These are phyloP conservation scores for Clitoria ternatea DNA, from an alignment of 306 rosid genomes.

Conservation along the genomic window DNA sequence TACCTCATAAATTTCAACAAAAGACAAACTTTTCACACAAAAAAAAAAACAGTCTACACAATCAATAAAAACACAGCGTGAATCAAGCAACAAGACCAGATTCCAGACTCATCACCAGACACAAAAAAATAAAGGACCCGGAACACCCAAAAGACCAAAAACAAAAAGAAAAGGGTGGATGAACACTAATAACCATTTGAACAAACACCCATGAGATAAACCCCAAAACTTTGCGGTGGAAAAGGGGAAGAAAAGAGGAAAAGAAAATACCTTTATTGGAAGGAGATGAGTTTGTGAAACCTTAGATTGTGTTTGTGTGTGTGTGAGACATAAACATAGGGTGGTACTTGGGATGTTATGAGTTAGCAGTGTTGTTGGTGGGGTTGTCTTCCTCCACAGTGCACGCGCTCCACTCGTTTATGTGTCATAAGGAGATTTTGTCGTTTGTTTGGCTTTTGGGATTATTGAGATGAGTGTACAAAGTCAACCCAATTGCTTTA, in stretches of 20 bases:
- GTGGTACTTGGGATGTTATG: background rate
- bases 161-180: background rate
- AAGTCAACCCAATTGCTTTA: constrained; percentile 14
- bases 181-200: background rate
- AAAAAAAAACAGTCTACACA: background rate
- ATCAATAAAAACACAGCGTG: background rate
- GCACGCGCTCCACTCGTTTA: constrained; percentile 17
- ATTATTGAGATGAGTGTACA: background rate
- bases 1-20: constrained; percentile 13
- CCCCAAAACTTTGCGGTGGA: constrained; percentile 26
- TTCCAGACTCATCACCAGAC: background rate
- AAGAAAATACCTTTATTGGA: background rate
- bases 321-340: background rate
- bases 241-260: background rate
- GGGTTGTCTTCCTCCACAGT: background rate
- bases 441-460: constrained; percentile 1
- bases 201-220: constrained; percentile 17
- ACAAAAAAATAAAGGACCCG: background rate
- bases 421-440: constrained; percentile 5
- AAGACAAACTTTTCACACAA: background rate
- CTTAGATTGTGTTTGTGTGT: background rate
- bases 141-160: background rate
- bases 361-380: background rate
- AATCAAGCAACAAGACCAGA: background rate
- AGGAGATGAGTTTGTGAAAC: constrained; percentile 5